Evolutionary conservation across 768 basidiomycete species (phyloP).

Genomic region (Paxillus involutus): DNA sequence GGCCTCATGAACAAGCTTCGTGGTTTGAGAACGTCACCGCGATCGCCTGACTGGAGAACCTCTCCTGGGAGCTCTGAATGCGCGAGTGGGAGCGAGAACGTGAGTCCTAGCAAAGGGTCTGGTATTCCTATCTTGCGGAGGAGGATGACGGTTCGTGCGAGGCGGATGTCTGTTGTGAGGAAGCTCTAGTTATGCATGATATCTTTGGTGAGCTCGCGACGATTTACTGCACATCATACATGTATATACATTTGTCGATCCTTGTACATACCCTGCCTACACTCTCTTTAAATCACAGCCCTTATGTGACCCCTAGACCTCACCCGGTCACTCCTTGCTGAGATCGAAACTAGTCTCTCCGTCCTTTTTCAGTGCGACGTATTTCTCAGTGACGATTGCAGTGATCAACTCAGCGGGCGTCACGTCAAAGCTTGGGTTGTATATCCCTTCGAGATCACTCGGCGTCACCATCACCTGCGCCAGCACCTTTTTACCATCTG

Average conservation of each 20-base stretch:
- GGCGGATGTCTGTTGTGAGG: conserved; percentile 14
- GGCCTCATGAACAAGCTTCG: conserved; percentile 23
- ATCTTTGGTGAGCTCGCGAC: conserved; percentile 28
- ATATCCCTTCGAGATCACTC: conserved; percentile 50
- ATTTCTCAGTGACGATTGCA: conserved; percentile 95
- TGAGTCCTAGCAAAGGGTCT: conserved; percentile 25
- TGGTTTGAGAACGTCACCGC: conserved; percentile 17
- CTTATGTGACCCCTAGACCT: neutral
- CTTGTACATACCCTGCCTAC: neutral
- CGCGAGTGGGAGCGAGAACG: conserved; percentile 12
- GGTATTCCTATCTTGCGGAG: conserved; percentile 29
- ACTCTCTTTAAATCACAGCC: neutral
- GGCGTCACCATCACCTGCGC: conserved; percentile 87
- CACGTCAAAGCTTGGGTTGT: conserved; percentile 97
- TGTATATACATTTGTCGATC: neutral
- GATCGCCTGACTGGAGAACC: conserved; percentile 12
- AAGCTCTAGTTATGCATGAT: conserved; percentile 16
- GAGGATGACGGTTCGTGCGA: conserved; percentile 27
- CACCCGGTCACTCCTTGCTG: conserved; percentile 29
- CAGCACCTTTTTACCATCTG: conserved; percentile 52
- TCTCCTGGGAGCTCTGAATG: conserved; percentile 20
- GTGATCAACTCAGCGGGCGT: conserved; percentile 92
- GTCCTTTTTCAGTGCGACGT: conserved; percentile 74
- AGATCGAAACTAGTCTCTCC: conserved; percentile 66
- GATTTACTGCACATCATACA: neutral